A percentile compares a stretch with the other conserved stretches of the same genome.
phyloP scores from a whole-genome alignment of 2,329 filamentous ascomycete genomes.

The Alternaria rosae region DNA sequence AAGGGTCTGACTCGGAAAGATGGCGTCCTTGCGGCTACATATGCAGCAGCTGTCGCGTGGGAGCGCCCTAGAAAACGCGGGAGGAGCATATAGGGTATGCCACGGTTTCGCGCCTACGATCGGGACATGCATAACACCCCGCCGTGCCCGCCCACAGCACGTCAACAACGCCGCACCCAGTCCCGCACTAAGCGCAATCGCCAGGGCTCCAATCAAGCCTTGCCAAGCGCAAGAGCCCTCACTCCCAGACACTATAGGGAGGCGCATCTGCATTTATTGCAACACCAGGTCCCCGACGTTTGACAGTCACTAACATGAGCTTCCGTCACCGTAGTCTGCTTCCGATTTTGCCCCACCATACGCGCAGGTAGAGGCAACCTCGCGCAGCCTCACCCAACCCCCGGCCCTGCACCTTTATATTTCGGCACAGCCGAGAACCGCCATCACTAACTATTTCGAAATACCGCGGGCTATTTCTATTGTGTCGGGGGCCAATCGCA shows the following conservation, averaged over 20 bases:
- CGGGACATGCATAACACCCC: slow-evolving; percentile 31
- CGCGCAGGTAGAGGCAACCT: slow-evolving; percentile 23
- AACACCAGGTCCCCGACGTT: background rate
- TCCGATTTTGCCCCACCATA: slow-evolving; percentile 14
- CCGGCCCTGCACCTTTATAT: background rate
- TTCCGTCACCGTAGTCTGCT: slow-evolving; percentile 6
- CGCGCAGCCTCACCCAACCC: background rate
- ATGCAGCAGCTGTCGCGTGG: slow-evolving; percentile 34
- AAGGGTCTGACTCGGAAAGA: slow-evolving; percentile 32
- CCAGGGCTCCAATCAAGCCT: slow-evolving; percentile 8
- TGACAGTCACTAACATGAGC: slow-evolving; percentile 22
- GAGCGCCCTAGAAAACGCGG: slow-evolving; percentile 39
- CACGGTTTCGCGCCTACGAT: slow-evolving; percentile 26
- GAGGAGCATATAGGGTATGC: slow-evolving; percentile 42
- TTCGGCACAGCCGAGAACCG: background rate
- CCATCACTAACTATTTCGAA: background rate
- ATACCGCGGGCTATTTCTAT: slow-evolving; percentile 2
- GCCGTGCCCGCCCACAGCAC: slow-evolving; percentile 22
- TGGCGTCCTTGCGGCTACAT: slow-evolving; percentile 33
- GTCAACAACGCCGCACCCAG: slow-evolving; percentile 1
- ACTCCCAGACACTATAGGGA: background rate
- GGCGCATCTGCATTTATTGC: background rate
- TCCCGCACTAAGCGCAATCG: slow-evolving; percentile 13
- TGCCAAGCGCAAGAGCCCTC: slow-evolving; percentile 11
- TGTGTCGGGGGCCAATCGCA: background rate